Base-by-base conservation (phyloP, 768 basidiomycete species). In the Saitozyma sp. region DNA sequence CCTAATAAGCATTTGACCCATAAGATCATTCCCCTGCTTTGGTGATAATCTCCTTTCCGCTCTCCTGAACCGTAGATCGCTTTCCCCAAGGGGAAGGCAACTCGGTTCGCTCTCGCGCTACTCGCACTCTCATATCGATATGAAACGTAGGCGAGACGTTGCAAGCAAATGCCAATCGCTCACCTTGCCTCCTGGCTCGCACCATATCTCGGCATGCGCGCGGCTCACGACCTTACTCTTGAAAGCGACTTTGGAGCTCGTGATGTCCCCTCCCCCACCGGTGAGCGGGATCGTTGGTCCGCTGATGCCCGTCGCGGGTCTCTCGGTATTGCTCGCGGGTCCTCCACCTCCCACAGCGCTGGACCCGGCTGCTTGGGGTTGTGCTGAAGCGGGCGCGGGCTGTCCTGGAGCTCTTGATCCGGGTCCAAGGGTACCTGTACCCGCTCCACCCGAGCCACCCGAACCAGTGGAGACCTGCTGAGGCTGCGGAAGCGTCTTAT, bases 161-260 rank as follows among this genome's bases (percentile, higher is more conserved):
- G 29, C 29, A 29, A 29, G 29, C 29, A 29, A 29, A 2, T 46
- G 45, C 7, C 19, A 39, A 42, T n/a, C 6, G 70, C 79, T 68
- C 56, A 80, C 81, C 74, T 80, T 80, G 19, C 81, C 81, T 40
- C 76, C 78, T 9, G 73, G 67, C 65, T 82, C 81, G 54, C 86
- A 84, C 92, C 92, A 96, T 41, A 97, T 87, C 83, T 98, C 95
- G 0, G 95, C 95, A 77, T 97, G 95, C 0, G 89, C 87, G 45
- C 95, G 84, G 46, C 89, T 91, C 72, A 98, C 94, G 78, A 97
- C 95, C 80, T 97, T 97, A 78, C 86, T 87, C 81, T 90, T 89
- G 85, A 98, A 98, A 0, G 92, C 93, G 53, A 97, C 87, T 76
- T 93, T 92, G 80, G 87, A 88, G 42, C 88, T 86, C 52, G 85